Evolutionary conservation across 192 early-diverging fungal genomes (phyloP).

Genomic region (Umbelopsis sp.): DNA sequence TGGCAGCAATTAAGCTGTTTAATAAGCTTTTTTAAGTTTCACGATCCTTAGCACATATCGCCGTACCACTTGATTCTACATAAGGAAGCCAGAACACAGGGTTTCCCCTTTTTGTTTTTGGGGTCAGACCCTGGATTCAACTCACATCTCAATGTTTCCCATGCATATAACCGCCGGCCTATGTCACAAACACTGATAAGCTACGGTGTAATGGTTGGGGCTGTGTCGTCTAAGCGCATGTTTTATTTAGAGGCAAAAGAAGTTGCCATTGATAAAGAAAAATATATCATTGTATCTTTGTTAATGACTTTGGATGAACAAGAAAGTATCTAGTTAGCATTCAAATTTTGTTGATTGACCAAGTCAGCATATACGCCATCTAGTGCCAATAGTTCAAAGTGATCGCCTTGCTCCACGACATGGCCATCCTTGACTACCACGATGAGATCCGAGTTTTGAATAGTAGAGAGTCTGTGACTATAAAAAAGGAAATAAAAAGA

Average conservation of each 20-base stretch:
- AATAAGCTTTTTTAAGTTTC: not conserved
- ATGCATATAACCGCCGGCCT: too few species aligned
- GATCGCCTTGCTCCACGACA: conserved; percentile 64
- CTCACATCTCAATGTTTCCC: not conserved
- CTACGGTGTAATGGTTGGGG: too few species aligned
- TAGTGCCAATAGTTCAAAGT: conserved; percentile 57
- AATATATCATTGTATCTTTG: not conserved
- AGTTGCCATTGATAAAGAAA: too few species aligned
- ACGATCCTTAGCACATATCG: conserved; percentile 7
- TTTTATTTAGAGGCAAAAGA: too few species aligned
- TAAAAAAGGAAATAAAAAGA: not conserved
- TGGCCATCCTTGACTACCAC: conserved; percentile 76
- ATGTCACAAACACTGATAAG: too few species aligned
- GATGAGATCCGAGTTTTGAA: conserved; percentile 64
- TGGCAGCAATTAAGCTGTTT: not conserved
- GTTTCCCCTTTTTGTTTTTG: not conserved
- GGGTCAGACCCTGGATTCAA: not conserved
- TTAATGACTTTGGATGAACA: not conserved
- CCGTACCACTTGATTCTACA: not conserved
- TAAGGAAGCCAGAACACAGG: not conserved
- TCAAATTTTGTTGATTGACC: conserved; percentile 67
- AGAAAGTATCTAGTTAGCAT: conserved; percentile 23
- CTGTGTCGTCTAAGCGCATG: too few species aligned
- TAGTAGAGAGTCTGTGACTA: conserved; percentile 64
- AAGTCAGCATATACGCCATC: conserved; percentile 61